Base-by-base conservation (phyloP, 1,284 basidiomycete species). In the Cronartium quercuum region DNA sequence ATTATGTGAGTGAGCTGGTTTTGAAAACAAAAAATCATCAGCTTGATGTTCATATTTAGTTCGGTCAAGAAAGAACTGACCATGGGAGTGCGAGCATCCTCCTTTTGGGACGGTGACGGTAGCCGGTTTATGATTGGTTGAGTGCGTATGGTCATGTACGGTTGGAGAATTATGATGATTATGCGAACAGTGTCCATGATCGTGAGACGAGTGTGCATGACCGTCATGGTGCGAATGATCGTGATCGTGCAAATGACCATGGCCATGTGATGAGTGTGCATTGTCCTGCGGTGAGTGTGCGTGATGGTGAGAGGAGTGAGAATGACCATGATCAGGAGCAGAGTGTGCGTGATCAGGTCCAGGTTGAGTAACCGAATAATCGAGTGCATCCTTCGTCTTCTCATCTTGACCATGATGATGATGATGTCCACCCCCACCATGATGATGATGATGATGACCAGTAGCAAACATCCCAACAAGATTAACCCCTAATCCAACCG, bases 391-490 rank as follows among this genome's bases (percentile, higher is more conserved):
- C 58, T 79, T 60, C 29, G 75, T 18, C 37, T 5, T 6, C 24
- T 71, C 62, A 21, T 64, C n/a, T n/a, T n/a, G n/a, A 57, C 41
- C 77, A 62, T 38, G 42, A 18, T 41, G 40, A 35, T 80, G 81
- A 57, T 29, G 29, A 21, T 29, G 21, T 21, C 51, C 51, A 57
- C 18, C n/a, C n/a, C n/a, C 51, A 2, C 77, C 78, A 38, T 81
- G 80, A 42, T 78, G 76, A 68, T 82, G 81, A 55, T 78, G 76
- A 73, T 84, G 78, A 21, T 80, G 79, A 6, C 96, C 96, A 85
- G 96, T 99, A 0, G 96, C 96, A 82, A 94, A 94, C 94, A 99
- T 97, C 40, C 96, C 96, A 79, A 98, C 98, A 38, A 99, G 83
- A 82, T 99, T 99, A 75, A 99, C 94, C 0, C 85, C 91, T 10